Evolutionary conservation across 2,329 filamentous ascomycete genomes (phyloP), one percentile per base, ranked within the genome.

Genomic region (Aspergillus floridensis): DNA sequence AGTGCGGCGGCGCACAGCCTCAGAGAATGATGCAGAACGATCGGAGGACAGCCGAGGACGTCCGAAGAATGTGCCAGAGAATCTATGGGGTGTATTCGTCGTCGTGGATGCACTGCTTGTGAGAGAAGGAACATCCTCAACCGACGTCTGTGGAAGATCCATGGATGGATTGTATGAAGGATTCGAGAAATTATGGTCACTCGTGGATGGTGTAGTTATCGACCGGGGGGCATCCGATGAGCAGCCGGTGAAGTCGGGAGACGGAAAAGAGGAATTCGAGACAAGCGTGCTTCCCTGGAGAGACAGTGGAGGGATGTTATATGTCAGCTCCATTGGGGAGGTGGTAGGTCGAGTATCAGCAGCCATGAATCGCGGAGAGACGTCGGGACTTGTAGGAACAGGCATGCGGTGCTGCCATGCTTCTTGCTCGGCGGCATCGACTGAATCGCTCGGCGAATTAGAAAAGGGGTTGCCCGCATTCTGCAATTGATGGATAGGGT

Each of bases 71-170:
- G 72, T 77, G 26, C 74, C 74, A 7, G 79, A 81, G 31, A 80
- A 72, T 26, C 79, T 76, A 35, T 76, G 72, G 21, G 77, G 57
- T 24, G 74, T 75, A 53, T 77, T 79, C 26, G 78, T 78, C 68
- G 74, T 76, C 10, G 77, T 81, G 1, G 80, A 82, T 46, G 78
- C 74, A 64, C 79, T 81, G 65, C 80, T 81, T 26, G 77, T 81
- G 32, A 82, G 68, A 26, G 80, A 82, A 16, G 80, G 80, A 4
- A 81, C 77, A 72, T 82, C 80, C 48, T 82, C 80, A 47, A 76
- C 71, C 1, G 80, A 82, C 38, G 71, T 72, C 46, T 78, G 77
- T 35, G 73, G 71, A 59, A 72, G 71, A 16, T 79, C 76, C 53
- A 73, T 69, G 48, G 70, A 68, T 22, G 72, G 70, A 47, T 79